Conservation (phyloP, 2,329 filamentous ascomycete genomes). For the Botrytis byssoidea region DNA sequence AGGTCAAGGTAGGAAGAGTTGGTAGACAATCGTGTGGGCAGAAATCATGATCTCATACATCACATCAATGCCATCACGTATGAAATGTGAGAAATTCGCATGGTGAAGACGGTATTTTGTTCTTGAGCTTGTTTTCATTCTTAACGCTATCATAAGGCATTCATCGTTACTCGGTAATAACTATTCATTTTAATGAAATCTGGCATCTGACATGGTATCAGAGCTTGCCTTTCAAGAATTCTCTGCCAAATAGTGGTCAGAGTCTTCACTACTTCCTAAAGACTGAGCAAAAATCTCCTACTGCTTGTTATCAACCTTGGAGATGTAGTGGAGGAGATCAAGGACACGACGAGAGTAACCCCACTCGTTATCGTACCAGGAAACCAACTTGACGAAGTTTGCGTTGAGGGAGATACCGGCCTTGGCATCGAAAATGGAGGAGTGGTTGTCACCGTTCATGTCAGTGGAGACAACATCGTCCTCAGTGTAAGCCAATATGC, state of each 20-base stretch:
- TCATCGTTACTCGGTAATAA: constrained; percentile 18
- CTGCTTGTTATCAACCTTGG: constrained; percentile 65
- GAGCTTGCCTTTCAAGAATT: constrained; percentile 37
- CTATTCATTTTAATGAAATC: constrained; percentile 19
- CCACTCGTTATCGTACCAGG: constrained; percentile 99
- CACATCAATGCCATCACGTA: neutral
- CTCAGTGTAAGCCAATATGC: constrained; percentile 92
- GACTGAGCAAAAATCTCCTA: constrained; percentile 33
- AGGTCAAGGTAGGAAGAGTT: neutral
- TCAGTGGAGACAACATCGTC: constrained; percentile 95
- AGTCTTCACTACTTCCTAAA: constrained; percentile 28
- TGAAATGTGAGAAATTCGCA: neutral
- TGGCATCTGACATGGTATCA: constrained; percentile 26
- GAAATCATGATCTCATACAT: neutral
- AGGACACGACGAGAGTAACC: constrained; percentile 96
- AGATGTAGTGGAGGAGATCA: constrained; percentile 75
- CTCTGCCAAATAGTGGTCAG: constrained; percentile 37
- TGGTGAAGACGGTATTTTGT: neutral
- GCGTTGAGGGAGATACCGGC: constrained; percentile 97
- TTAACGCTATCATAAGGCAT: constrained; percentile 26
- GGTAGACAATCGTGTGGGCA: neutral
- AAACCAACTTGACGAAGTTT: constrained; percentile 95
- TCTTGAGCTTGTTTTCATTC: constrained; percentile 19
- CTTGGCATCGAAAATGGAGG: constrained; percentile 99
- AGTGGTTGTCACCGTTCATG: constrained; percentile 87